A percentile compares a stretch with the other conserved stretches of the same genome.
These are phyloP conservation scores for Nematocida homosporus DNA, from an alignment of 371 early-diverging fungal species.

Conservation along the genomic window DNA sequence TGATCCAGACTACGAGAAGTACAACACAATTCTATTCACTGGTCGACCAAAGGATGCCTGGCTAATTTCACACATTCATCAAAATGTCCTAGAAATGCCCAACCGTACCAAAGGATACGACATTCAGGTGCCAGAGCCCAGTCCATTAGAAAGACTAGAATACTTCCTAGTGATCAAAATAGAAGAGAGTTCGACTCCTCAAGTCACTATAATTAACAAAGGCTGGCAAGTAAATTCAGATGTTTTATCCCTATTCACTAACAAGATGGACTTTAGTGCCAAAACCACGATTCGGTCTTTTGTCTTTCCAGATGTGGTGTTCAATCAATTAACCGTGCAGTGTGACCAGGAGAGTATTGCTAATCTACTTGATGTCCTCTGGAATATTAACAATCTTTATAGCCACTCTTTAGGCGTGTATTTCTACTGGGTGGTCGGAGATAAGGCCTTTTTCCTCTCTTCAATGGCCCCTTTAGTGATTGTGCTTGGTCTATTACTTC, in stretches of 20 bases:
- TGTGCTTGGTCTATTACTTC: slow-evolving; percentile 1
- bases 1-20: slow-evolving; percentile 16
- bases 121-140: slow-evolving; percentile 12
- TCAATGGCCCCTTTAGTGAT: slow-evolving; percentile 34
- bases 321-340: slow-evolving; percentile 6
- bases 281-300: not conserved
- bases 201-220: slow-evolving; percentile 6
- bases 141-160: not conserved
- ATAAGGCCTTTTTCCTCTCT: slow-evolving; percentile 45
- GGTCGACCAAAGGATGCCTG: not conserved
- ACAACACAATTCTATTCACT: slow-evolving; percentile 19
- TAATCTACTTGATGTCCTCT: slow-evolving; percentile 19
- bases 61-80: slow-evolving; percentile 31
- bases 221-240: slow-evolving; percentile 55
- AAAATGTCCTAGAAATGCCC: slow-evolving; percentile 18
- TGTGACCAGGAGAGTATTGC: slow-evolving; percentile 2
- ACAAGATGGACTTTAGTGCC: not conserved
- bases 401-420: slow-evolving; percentile 54
- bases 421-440: slow-evolving; percentile 49
- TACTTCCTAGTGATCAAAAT: slow-evolving; percentile 40
- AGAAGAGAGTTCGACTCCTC: slow-evolving; percentile 2
- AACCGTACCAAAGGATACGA: slow-evolving; percentile 52
- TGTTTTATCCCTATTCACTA: slow-evolving; percentile 18
- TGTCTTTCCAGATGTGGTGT: not conserved
- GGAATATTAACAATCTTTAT: slow-evolving; percentile 46